These are phyloP conservation scores for Castanea crenata DNA, from an alignment of 306 rosid species.

Conservation along the genomic window DNA sequence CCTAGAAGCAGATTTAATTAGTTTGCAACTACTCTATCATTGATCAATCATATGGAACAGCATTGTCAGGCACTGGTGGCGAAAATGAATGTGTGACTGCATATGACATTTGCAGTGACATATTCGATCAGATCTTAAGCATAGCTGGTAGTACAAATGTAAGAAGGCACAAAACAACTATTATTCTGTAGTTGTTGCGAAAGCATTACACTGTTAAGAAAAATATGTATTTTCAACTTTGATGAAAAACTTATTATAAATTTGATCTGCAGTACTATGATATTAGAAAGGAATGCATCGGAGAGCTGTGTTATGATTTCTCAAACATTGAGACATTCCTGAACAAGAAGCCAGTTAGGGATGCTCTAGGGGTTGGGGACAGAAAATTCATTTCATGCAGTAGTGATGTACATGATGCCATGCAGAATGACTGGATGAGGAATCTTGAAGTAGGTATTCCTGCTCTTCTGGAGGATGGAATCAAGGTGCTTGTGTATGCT, in stretches of 20 bases:
- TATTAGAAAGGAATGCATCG: slow-evolving; percentile 71
- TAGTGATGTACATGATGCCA: slow-evolving; percentile 47
- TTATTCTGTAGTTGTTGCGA: neutral
- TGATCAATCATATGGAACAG: slow-evolving; percentile 10
- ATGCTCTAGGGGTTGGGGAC: slow-evolving; percentile 79
- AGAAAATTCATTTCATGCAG: slow-evolving; percentile 75
- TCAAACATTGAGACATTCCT: slow-evolving; percentile 69
- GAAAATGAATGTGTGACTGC: slow-evolving; percentile 53
- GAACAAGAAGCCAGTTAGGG: slow-evolving; percentile 56
- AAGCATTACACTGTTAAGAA: neutral
- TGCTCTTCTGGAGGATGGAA: slow-evolving; percentile 78
- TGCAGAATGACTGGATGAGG: slow-evolving; percentile 88
- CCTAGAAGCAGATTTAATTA: no score
- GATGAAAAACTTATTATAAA: slow-evolving; percentile 10
- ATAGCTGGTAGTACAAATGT: slow-evolving; percentile 52
- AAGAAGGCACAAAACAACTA: slow-evolving; percentile 24
- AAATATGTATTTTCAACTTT: slow-evolving; percentile 4
- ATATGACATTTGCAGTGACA: slow-evolving; percentile 34
- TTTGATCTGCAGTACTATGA: slow-evolving; percentile 72
- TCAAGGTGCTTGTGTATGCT: slow-evolving; percentile 82
- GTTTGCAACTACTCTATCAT: neutral
- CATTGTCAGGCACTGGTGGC: slow-evolving; percentile 51
- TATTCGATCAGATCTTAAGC: slow-evolving; percentile 44
- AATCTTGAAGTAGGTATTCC: slow-evolving; percentile 94
- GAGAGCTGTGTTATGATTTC: slow-evolving; percentile 69